Base-by-base conservation (phyloP, 179 eudicot species). In the Heliamphora pulchella region DNA sequence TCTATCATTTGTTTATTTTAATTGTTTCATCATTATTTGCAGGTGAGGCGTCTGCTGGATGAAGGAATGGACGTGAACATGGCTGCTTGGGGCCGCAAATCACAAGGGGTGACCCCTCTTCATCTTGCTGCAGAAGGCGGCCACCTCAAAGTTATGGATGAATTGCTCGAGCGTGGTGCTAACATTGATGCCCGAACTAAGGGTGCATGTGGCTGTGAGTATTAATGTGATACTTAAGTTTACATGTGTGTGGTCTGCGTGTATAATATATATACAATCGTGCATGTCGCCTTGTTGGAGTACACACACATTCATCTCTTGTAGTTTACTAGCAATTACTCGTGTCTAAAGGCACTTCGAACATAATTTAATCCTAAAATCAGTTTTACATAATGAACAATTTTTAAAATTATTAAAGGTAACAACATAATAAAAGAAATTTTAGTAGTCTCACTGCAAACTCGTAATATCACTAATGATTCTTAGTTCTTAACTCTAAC, bases 51-150 rank as follows among this genome's bases (percentile, higher is more conserved):
- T 41, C 88, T 96, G 79, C 94, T 96, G 31, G 78, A 90, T 53
- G 91, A 94, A 80, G 99, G 99, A 47, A 88, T 91, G 90, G 97
- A 96, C 85, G 94, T 90, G 65, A 94, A 96, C 79, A 89, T 90
- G 73, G 87, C 92, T 81, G 98, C 97, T 5, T 86, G 89, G 91
- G 96, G 99, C 55, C 89, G 91, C 79, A 96, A 92, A 84, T 86
- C 92, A 41, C 94, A 90, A 41, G 98, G 99, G 62, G 86, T 96
- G 46, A 96, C 99, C 31, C 99, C 99, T 75, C 98, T 96, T 75
- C 99, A 96, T 87, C 99, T 96, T 80, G 99, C 99, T 84, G 98
- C 99, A 67, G 88, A 94, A 85, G 98, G 97, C 50, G 98, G 97
- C 66, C 96, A 96, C 80, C 81, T 92, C n/a, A 91, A 87, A 84